Evolutionary conservation across 192 early-diverging fungal species (phyloP).

Genomic region (Mortierella alpina): DNA sequence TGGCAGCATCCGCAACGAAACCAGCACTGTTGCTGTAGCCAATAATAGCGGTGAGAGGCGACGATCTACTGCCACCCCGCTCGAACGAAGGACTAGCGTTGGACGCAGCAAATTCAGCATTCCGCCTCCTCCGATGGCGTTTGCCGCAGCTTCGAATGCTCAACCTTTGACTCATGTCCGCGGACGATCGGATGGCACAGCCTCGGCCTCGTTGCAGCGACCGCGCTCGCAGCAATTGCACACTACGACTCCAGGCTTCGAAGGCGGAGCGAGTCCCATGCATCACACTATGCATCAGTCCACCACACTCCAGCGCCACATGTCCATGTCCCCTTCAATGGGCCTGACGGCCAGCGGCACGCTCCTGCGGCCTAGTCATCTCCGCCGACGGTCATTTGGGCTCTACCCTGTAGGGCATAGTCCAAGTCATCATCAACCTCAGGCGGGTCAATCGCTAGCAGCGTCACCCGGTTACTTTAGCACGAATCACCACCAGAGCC

Average conservation of each 20-base stretch:
- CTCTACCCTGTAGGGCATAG: constrained; percentile 3
- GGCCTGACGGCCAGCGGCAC: constrained; percentile 30
- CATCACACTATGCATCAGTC: not conserved
- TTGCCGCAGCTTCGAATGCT: not conserved
- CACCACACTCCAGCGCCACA: constrained; percentile 9
- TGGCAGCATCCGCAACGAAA: constrained; percentile 3
- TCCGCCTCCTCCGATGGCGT: constrained; percentile 3
- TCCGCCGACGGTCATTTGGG: constrained; percentile 24
- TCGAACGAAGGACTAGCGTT: not conserved
- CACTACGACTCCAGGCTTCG: not conserved
- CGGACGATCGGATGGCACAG: constrained; percentile 24
- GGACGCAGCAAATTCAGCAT: constrained; percentile 12
- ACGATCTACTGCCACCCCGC: not conserved
- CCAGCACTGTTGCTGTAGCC: constrained; percentile 22
- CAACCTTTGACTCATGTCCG: constrained; percentile 13
- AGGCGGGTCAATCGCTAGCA: constrained; percentile 1
- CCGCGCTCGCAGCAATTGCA: not conserved
- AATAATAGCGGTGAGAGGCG: constrained; percentile 18
- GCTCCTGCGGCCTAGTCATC: constrained; percentile 10
- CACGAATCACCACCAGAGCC: constrained; percentile 3
- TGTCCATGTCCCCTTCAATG: constrained; percentile 16
- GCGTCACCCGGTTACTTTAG: constrained; percentile 42
- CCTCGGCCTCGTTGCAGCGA: not conserved
- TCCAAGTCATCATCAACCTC: not conserved
- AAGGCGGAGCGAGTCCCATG: not conserved